Percentiles rank a stretch among this genome's conserved stretches.
phyloP scores from a whole-genome alignment of 352 stramenopile genomes.

The Globisporangium paddicum region DNA sequence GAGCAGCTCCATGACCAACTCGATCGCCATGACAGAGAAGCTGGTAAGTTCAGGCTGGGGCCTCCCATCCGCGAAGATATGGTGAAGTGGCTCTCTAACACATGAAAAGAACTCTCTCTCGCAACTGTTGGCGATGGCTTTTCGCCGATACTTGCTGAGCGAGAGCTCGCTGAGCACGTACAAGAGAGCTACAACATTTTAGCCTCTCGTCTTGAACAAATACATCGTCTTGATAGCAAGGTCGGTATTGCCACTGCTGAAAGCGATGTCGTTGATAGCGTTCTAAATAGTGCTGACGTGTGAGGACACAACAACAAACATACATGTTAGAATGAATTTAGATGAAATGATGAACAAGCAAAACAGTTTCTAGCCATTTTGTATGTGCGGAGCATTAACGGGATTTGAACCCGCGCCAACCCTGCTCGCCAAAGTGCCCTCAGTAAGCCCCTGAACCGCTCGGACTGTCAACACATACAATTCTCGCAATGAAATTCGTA shows the following conservation, averaged over 20 bases:
- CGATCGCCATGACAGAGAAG: not conserved
- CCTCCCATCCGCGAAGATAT: not conserved
- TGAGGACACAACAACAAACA: not conserved
- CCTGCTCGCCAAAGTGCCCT: too few species aligned
- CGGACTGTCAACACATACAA: not conserved
- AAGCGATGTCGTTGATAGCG: not conserved
- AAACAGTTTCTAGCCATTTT: not conserved
- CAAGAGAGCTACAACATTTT: not conserved
- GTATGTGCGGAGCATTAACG: not conserved
- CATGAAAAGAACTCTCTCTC: not conserved
- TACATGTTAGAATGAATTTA: not conserved
- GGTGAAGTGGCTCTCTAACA: not conserved
- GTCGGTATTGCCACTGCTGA: not conserved
- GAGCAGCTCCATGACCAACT: constrained; percentile 1
- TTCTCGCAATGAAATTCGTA: too few species aligned
- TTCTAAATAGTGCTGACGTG: not conserved
- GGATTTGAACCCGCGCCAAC: not conserved
- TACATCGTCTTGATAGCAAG: not conserved
- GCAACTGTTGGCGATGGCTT: not conserved
- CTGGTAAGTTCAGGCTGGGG: not conserved
- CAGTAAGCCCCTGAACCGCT: too few species aligned
- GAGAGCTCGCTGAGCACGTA: too few species aligned
- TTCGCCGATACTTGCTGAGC: not conserved
- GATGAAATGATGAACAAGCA: not conserved
- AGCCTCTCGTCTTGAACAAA: not conserved